Evolutionary conservation across 2,329 filamentous ascomycete species (phyloP), one percentile per base, ranked within the genome.

Genomic region (Pseudogymnoascus sp.): DNA sequence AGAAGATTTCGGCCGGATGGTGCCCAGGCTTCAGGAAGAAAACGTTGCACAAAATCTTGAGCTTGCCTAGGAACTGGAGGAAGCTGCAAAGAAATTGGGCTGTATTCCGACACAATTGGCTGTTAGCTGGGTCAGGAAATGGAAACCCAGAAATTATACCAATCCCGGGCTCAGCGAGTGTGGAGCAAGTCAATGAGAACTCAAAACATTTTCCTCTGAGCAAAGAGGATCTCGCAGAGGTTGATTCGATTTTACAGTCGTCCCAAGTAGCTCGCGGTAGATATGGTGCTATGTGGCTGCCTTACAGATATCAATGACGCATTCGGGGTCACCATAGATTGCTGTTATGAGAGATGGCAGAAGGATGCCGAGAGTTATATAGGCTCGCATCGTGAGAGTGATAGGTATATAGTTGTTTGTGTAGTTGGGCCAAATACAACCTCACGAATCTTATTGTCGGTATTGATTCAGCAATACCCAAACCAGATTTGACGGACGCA

Each of bases 81-180:
- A 74, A 22, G 68, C 90, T 38, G 86, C 87, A 1, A 69, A 75
- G 66, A 76, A 76, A 67, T 89, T 88, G 74, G 78, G 78, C 0
- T 81, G 78, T 68, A 87, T 83, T 0, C 70, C 81, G 2, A 79
- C 80, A 1, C 87, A 90, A 73, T 75, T 90, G 25, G 87, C 86
- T 14, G 75, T 91, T 60, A 80, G 78, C 58, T 91, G 87, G 86
- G 73, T 84, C 2, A 67, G 77, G 50, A 67, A 39, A 71, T 68
- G 28, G 68, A 1, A 69, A 68, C 11, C 68, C 68, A 14, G 66
- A 66, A 38, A 81, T 88, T 63, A 81, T 89, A 58, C 85, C 86
- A 4, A 88, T 89, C 63, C 87, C 86, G 0, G 86, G 86, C 2
- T 81, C 86, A 6, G 83, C 82, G 0, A 83, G 78, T 2, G 74